These are phyloP conservation scores for Geosmithia putterillii DNA, from an alignment of 2,329 filamentous ascomycete genomes.

Conservation along the genomic window DNA sequence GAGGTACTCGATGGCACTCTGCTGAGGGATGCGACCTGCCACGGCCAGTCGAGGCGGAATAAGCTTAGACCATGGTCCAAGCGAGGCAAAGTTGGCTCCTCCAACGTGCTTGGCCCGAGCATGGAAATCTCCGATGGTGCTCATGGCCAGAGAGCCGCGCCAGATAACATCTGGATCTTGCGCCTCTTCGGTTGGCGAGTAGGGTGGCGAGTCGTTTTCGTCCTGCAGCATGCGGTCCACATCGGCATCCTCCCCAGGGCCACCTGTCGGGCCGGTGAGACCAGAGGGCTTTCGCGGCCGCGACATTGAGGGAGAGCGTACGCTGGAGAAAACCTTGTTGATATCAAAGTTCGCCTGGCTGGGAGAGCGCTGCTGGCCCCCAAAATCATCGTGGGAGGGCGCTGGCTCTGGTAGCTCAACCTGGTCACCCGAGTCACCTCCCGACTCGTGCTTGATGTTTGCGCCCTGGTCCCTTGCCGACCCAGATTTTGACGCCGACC, in stretches of 20 bases:
- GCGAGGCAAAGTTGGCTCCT: slow-evolving; percentile 61
- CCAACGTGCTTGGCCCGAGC: slow-evolving; percentile 74
- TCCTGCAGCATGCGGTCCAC: slow-evolving; percentile 83
- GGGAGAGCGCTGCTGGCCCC: slow-evolving; percentile 39
- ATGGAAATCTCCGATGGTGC: slow-evolving; percentile 60
- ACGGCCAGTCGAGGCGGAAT: slow-evolving; percentile 60
- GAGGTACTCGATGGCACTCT: slow-evolving; percentile 81
- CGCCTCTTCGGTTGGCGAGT: slow-evolving; percentile 66
- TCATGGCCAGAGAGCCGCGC: slow-evolving; percentile 68
- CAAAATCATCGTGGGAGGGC: slow-evolving; percentile 26
- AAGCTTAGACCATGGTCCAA: slow-evolving; percentile 60
- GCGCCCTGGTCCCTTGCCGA: slow-evolving; percentile 4
- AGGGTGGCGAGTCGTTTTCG: slow-evolving; percentile 66
- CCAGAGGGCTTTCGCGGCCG: slow-evolving; percentile 35
- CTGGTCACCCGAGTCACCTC: slow-evolving; percentile 9
- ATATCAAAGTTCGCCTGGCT: slow-evolving; percentile 61
- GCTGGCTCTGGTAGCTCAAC: slow-evolving; percentile 17
- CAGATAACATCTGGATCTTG: slow-evolving; percentile 61
- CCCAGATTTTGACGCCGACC: background rate
- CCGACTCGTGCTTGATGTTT: slow-evolving; percentile 22
- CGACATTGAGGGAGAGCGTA: slow-evolving; percentile 56
- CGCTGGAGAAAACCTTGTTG: slow-evolving; percentile 72
- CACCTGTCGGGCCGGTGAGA: slow-evolving; percentile 29
- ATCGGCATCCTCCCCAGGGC: slow-evolving; percentile 68
- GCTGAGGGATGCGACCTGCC: slow-evolving; percentile 68